Evolutionary conservation across 164 flowering plant genomes (phyloP).

Genomic region (Protea cynaroides): DNA sequence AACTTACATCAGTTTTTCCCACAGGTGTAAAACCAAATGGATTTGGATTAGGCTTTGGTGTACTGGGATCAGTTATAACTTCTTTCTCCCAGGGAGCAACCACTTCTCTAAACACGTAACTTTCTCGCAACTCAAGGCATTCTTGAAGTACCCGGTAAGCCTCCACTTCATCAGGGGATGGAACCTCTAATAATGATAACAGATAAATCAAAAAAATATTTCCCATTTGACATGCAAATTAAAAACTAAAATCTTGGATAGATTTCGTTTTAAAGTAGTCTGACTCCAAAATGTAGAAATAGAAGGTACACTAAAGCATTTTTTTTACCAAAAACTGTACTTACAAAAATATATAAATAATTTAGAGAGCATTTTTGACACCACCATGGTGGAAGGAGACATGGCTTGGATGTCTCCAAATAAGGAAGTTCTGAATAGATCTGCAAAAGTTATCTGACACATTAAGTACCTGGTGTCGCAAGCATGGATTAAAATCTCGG

Average conservation of each 20-base stretch:
- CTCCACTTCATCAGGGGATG: slow-evolving; percentile 85
- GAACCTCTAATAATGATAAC: slow-evolving; percentile 52
- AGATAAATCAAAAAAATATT: background rate
- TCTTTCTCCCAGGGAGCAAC: slow-evolving; percentile 96
- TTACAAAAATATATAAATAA: too few species aligned
- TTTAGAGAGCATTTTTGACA: too few species aligned
- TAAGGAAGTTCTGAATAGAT: too few species aligned
- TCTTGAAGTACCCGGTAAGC: slow-evolving; percentile 63
- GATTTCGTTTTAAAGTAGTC: background rate
- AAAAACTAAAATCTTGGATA: background rate
- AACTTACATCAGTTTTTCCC: slow-evolving; percentile 79
- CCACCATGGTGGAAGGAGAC: too few species aligned
- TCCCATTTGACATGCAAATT: background rate
- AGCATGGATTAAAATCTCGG: too few species aligned
- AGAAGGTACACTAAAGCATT: background rate
- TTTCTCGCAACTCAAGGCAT: slow-evolving; percentile 83
- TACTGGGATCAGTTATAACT: slow-evolving; percentile 84
- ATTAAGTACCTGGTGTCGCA: too few species aligned
- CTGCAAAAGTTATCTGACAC: too few species aligned
- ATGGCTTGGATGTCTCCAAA: too few species aligned
- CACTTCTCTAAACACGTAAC: slow-evolving; percentile 71
- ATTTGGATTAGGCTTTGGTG: slow-evolving; percentile 80
- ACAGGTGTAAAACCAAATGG: slow-evolving; percentile 71
- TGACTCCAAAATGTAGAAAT: background rate
- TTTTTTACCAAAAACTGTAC: too few species aligned